Percentiles rank a stretch among this genome's conserved stretches.
These are phyloP conservation scores for Suillus fuscotomentosus DNA, from an alignment of 768 basidiomycete genomes.

Conservation along the genomic window DNA sequence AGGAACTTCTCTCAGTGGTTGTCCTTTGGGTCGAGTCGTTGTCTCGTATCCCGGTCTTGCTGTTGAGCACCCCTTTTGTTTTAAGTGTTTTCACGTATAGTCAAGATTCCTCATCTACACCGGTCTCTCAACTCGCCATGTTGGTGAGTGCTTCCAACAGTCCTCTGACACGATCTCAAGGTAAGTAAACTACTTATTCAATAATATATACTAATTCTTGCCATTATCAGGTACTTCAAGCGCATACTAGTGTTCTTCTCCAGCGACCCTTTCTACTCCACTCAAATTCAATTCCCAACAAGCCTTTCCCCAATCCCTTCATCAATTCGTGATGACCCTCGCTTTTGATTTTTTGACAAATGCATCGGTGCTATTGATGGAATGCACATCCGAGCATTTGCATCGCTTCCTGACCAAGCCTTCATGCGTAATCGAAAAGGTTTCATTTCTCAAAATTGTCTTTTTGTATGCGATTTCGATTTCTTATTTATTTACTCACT, in stretches of 20 bases:
- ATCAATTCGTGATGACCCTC: not conserved
- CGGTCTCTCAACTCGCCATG: slow-evolving; percentile 5
- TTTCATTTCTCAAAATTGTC: slow-evolving; percentile 19
- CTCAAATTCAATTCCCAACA: slow-evolving; percentile 2
- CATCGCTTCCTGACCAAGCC: not conserved
- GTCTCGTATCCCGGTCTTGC: too few species aligned
- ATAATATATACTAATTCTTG: not conserved
- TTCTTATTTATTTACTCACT: slow-evolving; percentile 13
- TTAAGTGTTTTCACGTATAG: too few species aligned
- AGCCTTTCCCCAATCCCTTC: not conserved
- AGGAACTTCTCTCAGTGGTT: too few species aligned
- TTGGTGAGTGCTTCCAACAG: slow-evolving; percentile 13
- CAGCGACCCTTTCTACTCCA: slow-evolving; percentile 2
- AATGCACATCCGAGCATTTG: not conserved
- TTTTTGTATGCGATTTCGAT: slow-evolving; percentile 18
- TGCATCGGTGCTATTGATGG: slow-evolving; percentile 13
- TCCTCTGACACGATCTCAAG: not conserved
- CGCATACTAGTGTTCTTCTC: slow-evolving; percentile 9
- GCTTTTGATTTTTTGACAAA: slow-evolving; percentile 3
- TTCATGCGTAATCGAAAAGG: slow-evolving; percentile 16
- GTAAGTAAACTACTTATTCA: not conserved
- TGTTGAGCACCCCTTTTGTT: too few species aligned
- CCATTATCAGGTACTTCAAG: slow-evolving; percentile 12
- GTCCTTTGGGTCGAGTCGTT: too few species aligned
- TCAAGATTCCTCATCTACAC: too few species aligned